Base-by-base conservation (phyloP, 306 rosid genomes). In the Dryas octopetala region DNA sequence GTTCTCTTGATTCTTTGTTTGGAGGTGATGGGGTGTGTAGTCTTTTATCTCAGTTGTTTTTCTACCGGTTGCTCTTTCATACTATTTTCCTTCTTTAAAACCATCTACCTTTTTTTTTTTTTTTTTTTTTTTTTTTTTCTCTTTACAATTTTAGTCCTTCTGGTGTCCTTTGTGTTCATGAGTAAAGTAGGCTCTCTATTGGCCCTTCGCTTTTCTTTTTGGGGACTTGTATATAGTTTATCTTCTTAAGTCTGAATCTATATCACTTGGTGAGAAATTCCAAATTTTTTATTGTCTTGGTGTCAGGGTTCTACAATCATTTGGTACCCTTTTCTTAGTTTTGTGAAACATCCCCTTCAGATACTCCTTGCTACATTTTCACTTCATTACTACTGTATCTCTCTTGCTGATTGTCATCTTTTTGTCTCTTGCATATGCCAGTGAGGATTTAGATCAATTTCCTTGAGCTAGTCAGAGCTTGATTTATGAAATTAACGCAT, bases 401-500 rank as follows among this genome's bases (percentile, higher is more conserved):
- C 1, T 17, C 16, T 54, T n/a, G 64, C 17, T 41, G 62, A 53
- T 65, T 54, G 53, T 71, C 66, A 52, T 66, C 15, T 26, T 59
- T 48, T 67, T 26, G 3, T 10, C 1, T 32, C 14, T 13, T 50
- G 47, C 11, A 4, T 32, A 40, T 32, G 46, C 66, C 38, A 32
- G n/a, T 61, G 45, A 2, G 60, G 49, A 62, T 83, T 76, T 53
- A 17, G 61, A 40, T 67, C n/a, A 62, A 50, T 46, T 40, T 61
- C 7, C 61, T 67, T 67, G 55, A 5, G 46, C 5, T 40, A 44
- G 63, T 62, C 52, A 44, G 49, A 73, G 11, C n/a, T 79, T 47
- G 67, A 67, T 74, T 78, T 41, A 75, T 80, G 62, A 13, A 67
- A 45, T 75, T 64, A 54, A 53, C 32, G 26, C 9, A 53, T 68